A percentile compares a stretch with the other conserved stretches of the same genome.
These are phyloP conservation scores for Zopfochytrium polystomum DNA, from an alignment of 371 early-diverging fungal genomes.

Conservation along the genomic window DNA sequence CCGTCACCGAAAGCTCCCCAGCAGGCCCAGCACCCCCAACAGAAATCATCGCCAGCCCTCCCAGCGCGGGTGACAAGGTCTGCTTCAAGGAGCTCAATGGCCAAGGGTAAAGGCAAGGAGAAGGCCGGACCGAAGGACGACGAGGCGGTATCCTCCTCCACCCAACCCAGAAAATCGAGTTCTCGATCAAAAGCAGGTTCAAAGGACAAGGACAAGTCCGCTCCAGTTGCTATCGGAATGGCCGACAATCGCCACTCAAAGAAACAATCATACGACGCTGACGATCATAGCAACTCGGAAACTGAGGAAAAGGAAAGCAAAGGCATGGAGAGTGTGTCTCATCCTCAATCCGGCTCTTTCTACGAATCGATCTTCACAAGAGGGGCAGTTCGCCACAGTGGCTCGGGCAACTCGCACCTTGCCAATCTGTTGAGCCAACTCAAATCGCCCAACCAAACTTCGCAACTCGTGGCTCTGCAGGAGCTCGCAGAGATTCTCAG, in stretches of 20 bases:
- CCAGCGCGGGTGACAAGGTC: too few relatives aligned
- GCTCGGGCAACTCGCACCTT: slow-evolving; percentile 12
- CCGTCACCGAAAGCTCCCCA: too few relatives aligned
- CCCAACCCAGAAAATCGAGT: neutral
- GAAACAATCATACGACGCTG: neutral
- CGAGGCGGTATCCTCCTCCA: neutral
- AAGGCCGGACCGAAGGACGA: neutral
- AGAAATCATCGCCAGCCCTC: too few relatives aligned
- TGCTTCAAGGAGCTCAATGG: neutral
- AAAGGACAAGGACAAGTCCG: neutral
- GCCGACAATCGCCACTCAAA: neutral
- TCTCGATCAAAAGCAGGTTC: neutral
- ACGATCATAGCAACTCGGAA: neutral
- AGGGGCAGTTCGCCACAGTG: neutral
- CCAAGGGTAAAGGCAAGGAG: neutral
- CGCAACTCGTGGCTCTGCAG: slow-evolving; percentile 44
- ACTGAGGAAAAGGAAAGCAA: neutral
- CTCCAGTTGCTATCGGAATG: too few relatives aligned
- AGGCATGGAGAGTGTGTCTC: neutral
- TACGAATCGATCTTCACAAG: neutral
- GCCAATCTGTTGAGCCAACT: slow-evolving; percentile 23
- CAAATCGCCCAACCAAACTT: slow-evolving; percentile 22
- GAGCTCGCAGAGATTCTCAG: slow-evolving; percentile 43
- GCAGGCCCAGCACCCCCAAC: too few relatives aligned
- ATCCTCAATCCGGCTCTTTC: neutral